These are phyloP conservation scores for Botrytis tulipae DNA, from an alignment of 2,329 filamentous ascomycete species.

Conservation along the genomic window DNA sequence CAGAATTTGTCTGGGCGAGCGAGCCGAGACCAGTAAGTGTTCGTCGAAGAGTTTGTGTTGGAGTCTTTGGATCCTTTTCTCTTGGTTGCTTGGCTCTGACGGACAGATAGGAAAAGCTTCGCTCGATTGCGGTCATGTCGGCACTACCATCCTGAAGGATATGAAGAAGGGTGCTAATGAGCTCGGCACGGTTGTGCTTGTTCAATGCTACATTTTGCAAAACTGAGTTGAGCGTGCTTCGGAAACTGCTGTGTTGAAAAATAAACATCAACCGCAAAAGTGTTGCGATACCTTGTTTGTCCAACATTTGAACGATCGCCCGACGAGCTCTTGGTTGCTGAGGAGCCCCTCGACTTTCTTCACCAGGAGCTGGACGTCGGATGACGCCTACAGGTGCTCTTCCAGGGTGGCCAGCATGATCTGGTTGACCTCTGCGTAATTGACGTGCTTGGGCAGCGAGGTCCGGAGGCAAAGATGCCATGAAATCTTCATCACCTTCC, in stretches of 20 bases:
- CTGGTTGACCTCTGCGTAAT: constrained; percentile 50
- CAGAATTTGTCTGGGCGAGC: constrained; percentile 62
- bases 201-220: constrained; percentile 93
- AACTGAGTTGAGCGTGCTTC: constrained; percentile 79
- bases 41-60: constrained; percentile 71
- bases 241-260: constrained; percentile 82
- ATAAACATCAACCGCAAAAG: constrained; percentile 98
- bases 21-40: constrained; percentile 59
- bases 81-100: constrained; percentile 82
- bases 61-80: constrained; percentile 65
- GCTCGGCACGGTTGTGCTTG: constrained; percentile 90
- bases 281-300: constrained; percentile 94
- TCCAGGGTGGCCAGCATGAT: constrained; percentile 35
- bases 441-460: constrained; percentile 83
- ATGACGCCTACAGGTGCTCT: constrained; percentile 39
- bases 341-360: constrained; percentile 33
- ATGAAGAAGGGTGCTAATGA: constrained; percentile 86
- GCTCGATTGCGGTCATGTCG: constrained; percentile 89
- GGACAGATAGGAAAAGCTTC: constrained; percentile 91
- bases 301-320: constrained; percentile 91
- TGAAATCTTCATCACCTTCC: constrained; percentile 85
- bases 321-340: constrained; percentile 65
- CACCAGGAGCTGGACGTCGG: constrained; percentile 50
- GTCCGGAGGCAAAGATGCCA: constrained; percentile 80
- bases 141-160: constrained; percentile 94